phyloP scores from a whole-genome alignment of 2,329 filamentous ascomycete genomes.

The Nannizziopsis arthrosporioides region DNA sequence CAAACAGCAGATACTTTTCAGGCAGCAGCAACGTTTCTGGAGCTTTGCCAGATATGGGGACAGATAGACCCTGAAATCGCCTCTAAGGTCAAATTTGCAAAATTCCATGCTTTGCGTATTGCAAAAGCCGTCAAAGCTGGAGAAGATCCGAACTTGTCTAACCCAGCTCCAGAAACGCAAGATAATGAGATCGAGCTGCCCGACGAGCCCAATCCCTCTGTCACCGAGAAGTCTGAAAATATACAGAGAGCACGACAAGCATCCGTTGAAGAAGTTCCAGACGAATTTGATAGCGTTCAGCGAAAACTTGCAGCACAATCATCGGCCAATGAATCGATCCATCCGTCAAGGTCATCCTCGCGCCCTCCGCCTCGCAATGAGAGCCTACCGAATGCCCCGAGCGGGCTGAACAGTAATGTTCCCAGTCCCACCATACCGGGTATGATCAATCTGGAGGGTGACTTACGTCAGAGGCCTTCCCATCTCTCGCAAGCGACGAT shows the following conservation, averaged over 20 bases:
- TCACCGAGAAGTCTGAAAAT: constrained; percentile 43
- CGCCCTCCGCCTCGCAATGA: constrained; percentile 21
- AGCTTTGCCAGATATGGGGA: constrained; percentile 76
- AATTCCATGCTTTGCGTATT: constrained; percentile 88
- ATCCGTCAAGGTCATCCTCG: constrained; percentile 37
- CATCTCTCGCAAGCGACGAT: constrained; percentile 20
- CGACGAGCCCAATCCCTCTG: constrained; percentile 52
- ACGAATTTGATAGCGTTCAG: constrained; percentile 43
- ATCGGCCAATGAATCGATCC: constrained; percentile 40
- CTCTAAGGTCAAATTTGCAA: constrained; percentile 89
- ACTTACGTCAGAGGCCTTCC: constrained; percentile 20
- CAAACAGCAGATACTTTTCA: constrained; percentile 91
- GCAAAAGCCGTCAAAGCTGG: constrained; percentile 81
- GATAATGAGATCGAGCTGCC: constrained; percentile 36
- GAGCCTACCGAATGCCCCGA: constrained; percentile 13
- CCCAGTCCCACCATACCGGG: constrained; percentile 15
- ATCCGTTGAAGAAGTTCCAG: constrained; percentile 49
- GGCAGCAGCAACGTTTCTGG: constrained; percentile 83
- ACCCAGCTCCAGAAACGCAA: constrained; percentile 49
- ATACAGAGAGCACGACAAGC: constrained; percentile 37
- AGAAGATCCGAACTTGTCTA: constrained; percentile 82
- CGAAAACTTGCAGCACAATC: constrained; percentile 37
- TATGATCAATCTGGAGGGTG: constrained; percentile 15
- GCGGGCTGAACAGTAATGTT: constrained; percentile 16
- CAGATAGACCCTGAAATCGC: constrained; percentile 60